phyloP scores from a whole-genome alignment of 352 stramenopile species.

The Phytophthora hibernalis region DNA sequence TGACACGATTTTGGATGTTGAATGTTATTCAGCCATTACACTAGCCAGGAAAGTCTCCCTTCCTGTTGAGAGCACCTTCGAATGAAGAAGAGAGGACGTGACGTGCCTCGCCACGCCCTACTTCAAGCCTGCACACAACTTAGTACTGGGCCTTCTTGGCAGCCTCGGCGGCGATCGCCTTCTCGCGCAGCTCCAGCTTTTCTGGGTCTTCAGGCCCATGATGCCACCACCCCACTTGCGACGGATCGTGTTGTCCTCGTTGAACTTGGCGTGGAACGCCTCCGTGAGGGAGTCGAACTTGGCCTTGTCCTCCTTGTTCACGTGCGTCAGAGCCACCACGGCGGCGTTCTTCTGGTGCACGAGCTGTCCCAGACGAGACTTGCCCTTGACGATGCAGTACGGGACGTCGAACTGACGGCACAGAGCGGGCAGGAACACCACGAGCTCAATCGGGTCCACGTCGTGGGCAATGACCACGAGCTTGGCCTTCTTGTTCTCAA shows the following conservation, averaged over 20 bases:
- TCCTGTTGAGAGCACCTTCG: conserved; percentile 39
- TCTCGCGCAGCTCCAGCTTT: conserved; percentile 99
- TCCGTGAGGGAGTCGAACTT: conserved; percentile 95
- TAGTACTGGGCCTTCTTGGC: conserved; percentile 99
- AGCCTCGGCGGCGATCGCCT: conserved; percentile 97
- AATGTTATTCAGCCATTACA: conserved; percentile 56
- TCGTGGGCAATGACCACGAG: conserved; percentile 99
- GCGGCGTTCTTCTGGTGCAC: conserved; percentile 99
- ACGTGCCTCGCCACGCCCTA: conserved; percentile 17
- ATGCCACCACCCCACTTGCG: conserved; percentile 99
- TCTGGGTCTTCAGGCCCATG: conserved; percentile 99
- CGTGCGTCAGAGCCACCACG: conserved; percentile 95
- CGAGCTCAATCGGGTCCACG: conserved; percentile 98
- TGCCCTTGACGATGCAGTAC: conserved; percentile 99
- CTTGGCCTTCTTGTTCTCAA: conserved; percentile 99
- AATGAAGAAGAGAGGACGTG: conserved; percentile 22
- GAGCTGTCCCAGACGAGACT: conserved; percentile 97
- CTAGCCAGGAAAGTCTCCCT: conserved; percentile 23
- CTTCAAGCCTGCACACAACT: conserved; percentile 26
- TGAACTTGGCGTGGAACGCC: conserved; percentile 97
- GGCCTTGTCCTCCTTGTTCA: conserved; percentile 98
- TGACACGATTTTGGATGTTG: conserved; percentile 20
- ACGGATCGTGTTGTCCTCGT: conserved; percentile 92
- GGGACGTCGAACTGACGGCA: conserved; percentile 99
- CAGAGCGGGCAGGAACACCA: conserved; percentile 97